phyloP scores from a whole-genome alignment of 306 rosid species.

The Begonia fuchsioides region DNA sequence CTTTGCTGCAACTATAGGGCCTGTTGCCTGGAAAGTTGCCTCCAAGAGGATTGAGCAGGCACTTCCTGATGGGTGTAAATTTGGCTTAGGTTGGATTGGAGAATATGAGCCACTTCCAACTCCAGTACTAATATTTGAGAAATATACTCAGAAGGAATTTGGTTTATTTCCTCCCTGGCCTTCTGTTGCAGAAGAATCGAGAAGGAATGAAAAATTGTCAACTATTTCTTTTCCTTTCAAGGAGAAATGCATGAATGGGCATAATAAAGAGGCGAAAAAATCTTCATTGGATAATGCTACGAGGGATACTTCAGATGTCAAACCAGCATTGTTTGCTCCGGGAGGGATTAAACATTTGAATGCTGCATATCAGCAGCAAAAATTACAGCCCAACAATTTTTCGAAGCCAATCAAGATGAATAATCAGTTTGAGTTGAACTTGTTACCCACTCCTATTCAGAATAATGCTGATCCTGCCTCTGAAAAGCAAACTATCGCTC shows the following conservation, averaged over 20 bases:
- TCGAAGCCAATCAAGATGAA: conserved; percentile 42
- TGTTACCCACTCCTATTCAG: conserved; percentile 39
- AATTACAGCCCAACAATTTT: conserved; percentile 29
- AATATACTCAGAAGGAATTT: too few relatives aligned
- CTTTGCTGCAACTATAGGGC: conserved; percentile 81
- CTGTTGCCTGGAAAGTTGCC: conserved; percentile 85
- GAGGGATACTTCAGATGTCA: conserved; percentile 23
- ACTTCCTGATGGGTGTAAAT: conserved; percentile 72
- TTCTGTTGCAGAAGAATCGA: too few relatives aligned
- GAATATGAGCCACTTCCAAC: conserved; percentile 96
- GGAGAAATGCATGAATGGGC: conserved; percentile 29
- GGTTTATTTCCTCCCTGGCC: too few relatives aligned
- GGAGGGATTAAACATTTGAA: conserved; percentile 22
- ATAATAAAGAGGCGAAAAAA: neutral
- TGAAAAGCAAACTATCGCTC: conserved; percentile 33
- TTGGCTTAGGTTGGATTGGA: conserved; percentile 96
- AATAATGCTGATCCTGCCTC: conserved; percentile 29
- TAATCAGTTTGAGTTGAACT: conserved; percentile 64
- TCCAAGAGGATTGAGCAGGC: conserved; percentile 82
- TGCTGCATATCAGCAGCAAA: conserved; percentile 29
- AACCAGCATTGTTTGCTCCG: conserved; percentile 35
- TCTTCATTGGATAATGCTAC: too few relatives aligned
- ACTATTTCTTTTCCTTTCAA: conserved; percentile 28
- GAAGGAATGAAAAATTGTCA: conserved; percentile 24
- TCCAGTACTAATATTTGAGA: conserved; percentile 65